These are phyloP conservation scores for Trichoderma oligosporum DNA, from an alignment of 2,329 filamentous ascomycete genomes.

Conservation along the genomic window DNA sequence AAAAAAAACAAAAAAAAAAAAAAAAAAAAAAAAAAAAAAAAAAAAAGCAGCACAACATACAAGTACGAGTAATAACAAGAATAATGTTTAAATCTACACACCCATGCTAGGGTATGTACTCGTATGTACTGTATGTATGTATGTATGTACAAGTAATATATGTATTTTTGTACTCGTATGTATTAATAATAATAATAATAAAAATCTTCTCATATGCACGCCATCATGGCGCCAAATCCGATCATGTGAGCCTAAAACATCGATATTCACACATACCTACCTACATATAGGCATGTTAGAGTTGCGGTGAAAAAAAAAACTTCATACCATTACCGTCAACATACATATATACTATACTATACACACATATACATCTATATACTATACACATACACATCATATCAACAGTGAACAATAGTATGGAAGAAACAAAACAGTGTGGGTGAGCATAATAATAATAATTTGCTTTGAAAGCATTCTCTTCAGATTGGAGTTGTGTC, in stretches of 20 bases:
- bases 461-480: constrained; percentile 1
- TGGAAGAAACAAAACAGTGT: too few relatives aligned
- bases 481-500: constrained; percentile 15
- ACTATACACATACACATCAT: background rate
- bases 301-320: constrained; percentile 2
- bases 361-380: background rate
- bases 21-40: background rate
- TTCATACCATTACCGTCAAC: background rate
- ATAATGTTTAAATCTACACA: too few relatives aligned
- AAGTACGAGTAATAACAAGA: too few relatives aligned
- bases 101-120: too few relatives aligned
- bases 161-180: too few relatives aligned
- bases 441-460: too few relatives aligned
- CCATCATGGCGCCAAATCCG: background rate
- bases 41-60: background rate
- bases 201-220: background rate
- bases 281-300: constrained; percentile 1
- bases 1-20: background rate
- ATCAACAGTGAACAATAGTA: too few relatives aligned
- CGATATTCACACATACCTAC: background rate
- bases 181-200: too few relatives aligned
- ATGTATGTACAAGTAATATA: too few relatives aligned
- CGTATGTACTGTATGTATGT: too few relatives aligned
- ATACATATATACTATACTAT: background rate
- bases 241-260: constrained; percentile 7